Percentiles rank a stretch among this genome's conserved stretches.
These are phyloP conservation scores for Oenanthe javanica DNA, from an alignment of 140 eudicot species.

Conservation along the genomic window DNA sequence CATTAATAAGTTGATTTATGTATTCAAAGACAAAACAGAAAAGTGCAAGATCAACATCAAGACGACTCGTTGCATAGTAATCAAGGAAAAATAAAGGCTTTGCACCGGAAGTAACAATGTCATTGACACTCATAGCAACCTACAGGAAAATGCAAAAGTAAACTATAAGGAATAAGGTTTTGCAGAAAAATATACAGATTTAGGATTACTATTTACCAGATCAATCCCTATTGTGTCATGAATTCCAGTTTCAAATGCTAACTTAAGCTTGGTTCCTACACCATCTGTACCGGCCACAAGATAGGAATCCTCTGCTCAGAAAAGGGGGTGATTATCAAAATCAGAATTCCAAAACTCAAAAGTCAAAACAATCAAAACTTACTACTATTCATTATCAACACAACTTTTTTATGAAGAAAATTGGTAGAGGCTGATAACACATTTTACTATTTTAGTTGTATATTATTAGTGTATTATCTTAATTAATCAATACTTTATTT, in stretches of 20 bases:
- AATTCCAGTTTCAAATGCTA: conserved; percentile 86
- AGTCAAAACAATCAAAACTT: no score
- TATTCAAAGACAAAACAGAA: no score
- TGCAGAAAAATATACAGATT: not conserved
- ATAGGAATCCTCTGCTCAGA: conserved; percentile 78
- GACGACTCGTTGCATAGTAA: conserved; percentile 90
- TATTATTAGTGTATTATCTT: no score
- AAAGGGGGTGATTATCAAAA: not conserved
- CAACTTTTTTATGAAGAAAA: no score
- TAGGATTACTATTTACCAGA: conserved; percentile 52
- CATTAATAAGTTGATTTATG: not conserved
- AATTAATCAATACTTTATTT: no score
- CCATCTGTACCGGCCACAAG: conserved; percentile 99
- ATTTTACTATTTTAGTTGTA: no score
- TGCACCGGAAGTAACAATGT: conserved; percentile 96
- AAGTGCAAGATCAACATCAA: conserved; percentile 70
- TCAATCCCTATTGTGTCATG: conserved; percentile 88
- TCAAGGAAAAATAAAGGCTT: conserved; percentile 95
- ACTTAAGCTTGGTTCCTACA: conserved; percentile 93
- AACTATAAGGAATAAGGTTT: not conserved
- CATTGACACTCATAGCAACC: conserved; percentile 99
- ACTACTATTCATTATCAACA: not conserved
- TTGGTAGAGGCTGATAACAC: no score
- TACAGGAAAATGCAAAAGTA: conserved; percentile 6
- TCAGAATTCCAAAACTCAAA: not conserved